Evolutionary conservation across 208 protist species (phyloP).

Genomic region (Trypanosoma lewisi): DNA sequence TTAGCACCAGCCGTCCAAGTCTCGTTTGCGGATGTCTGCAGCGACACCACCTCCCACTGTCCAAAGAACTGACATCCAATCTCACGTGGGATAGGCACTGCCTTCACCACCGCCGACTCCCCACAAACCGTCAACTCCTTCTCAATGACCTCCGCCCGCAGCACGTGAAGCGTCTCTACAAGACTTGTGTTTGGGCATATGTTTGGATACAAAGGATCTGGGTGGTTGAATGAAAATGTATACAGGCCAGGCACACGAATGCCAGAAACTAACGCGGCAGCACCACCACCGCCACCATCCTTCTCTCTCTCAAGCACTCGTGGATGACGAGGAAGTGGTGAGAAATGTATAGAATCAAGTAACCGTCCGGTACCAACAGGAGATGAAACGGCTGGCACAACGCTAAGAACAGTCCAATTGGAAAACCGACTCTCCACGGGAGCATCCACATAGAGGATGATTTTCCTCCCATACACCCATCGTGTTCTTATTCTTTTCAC

Average conservation of each 20-base stretch:
- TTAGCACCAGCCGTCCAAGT: constrained; percentile 51
- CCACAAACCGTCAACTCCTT: constrained; percentile 73
- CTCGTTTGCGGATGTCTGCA: constrained; percentile 51
- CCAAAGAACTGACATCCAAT: constrained; percentile 62
- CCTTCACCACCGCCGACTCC: constrained; percentile 51
- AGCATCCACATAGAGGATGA: constrained; percentile 64
- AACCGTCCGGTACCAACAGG: constrained; percentile 39
- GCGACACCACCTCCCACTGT: constrained; percentile 81
- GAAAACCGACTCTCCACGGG: constrained; percentile 27
- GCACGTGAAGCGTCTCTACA: constrained; percentile 67
- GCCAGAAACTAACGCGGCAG: constrained; percentile 52
- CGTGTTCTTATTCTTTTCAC: constrained; percentile 7
- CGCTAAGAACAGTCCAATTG: constrained; percentile 36
- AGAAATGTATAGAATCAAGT: constrained; percentile 51
- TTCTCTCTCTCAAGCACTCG: constrained; percentile 35
- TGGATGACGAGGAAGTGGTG: constrained; percentile 36
- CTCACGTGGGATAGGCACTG: constrained; percentile 65
- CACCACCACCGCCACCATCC: constrained; percentile 51
- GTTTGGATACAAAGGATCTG: constrained; percentile 63
- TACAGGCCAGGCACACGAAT: constrained; percentile 74
- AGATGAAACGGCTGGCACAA: constrained; percentile 34
- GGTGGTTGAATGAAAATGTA: constrained; percentile 51
- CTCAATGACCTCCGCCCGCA: constrained; percentile 61
- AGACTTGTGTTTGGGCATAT: constrained; percentile 61
- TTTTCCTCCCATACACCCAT: constrained; percentile 55